phyloP scores from a whole-genome alignment of 257 asterid species.

The Solanum gandarillasii region DNA sequence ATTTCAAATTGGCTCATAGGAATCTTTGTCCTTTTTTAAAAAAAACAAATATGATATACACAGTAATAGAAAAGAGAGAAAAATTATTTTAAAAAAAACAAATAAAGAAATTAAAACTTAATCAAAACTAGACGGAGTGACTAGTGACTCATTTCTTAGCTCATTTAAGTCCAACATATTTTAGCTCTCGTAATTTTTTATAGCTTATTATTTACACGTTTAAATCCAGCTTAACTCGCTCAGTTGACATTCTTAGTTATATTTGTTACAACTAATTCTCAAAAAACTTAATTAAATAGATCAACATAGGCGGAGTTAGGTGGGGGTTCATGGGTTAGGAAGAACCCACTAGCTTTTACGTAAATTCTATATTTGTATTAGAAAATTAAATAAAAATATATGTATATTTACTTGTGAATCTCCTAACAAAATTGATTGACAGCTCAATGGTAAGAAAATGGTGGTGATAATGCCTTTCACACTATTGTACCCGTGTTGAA shows the following conservation, averaged over 20 bases:
- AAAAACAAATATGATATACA: neutral
- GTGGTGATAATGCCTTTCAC: too few species aligned
- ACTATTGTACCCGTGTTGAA: too few species aligned
- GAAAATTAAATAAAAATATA: too few species aligned
- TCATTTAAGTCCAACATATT: neutral
- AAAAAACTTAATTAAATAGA: neutral
- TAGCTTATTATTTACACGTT: rapidly evolving
- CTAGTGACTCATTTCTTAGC: neutral
- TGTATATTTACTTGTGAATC: too few species aligned
- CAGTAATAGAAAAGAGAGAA: neutral
- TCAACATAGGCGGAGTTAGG: too few species aligned
- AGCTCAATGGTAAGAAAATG: too few species aligned
- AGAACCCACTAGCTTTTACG: too few species aligned
- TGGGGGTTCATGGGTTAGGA: too few species aligned
- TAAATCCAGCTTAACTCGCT: neutral
- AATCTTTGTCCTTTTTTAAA: neutral
- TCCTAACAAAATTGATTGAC: too few species aligned
- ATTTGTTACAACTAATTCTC: neutral
- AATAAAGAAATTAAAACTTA: neutral
- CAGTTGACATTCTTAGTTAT: neutral
- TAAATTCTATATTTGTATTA: too few species aligned
- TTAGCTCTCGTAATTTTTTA: neutral
- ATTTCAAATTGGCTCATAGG: neutral
- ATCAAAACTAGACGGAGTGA: neutral
- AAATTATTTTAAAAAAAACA: neutral